Percentiles rank a stretch among this genome's conserved stretches.
These are phyloP conservation scores for Lenzites betulinus DNA, from an alignment of 768 basidiomycete genomes.

Conservation along the genomic window DNA sequence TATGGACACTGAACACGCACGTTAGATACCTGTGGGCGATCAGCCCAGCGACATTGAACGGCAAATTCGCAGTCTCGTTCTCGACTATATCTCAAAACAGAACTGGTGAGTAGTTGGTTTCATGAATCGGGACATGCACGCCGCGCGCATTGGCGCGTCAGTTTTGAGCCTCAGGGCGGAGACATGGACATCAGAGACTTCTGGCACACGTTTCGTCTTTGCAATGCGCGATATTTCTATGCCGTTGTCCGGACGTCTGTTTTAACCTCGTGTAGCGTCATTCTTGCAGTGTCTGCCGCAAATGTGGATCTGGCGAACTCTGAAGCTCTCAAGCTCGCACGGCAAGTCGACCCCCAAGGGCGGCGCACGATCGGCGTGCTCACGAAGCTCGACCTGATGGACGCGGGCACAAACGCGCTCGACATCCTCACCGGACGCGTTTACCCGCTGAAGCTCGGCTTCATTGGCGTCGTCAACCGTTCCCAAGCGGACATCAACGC, in stretches of 20 bases:
- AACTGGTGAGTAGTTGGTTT: slow-evolving; percentile 66
- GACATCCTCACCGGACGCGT: slow-evolving; percentile 96
- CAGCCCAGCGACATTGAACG: slow-evolving; percentile 98
- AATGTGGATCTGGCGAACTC: slow-evolving; percentile 99
- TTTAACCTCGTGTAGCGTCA: slow-evolving; percentile 58
- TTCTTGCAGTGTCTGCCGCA: slow-evolving; percentile 94
- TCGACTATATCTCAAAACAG: slow-evolving; percentile 95
- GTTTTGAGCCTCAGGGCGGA: not conserved
- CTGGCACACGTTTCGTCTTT: no score
- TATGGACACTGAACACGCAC: not conserved
- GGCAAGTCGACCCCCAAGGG: slow-evolving; percentile 93
- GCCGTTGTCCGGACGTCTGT: no score
- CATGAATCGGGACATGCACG: no score
- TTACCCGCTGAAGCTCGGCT: slow-evolving; percentile 97
- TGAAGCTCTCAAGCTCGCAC: slow-evolving; percentile 94
- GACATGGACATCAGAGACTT: no score
- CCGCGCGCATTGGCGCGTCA: no score
- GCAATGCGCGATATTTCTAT: not conserved
- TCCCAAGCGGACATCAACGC: slow-evolving; percentile 96
- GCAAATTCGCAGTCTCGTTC: slow-evolving; percentile 92
- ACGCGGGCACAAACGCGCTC: slow-evolving; percentile 96
- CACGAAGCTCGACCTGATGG: slow-evolving; percentile 98
- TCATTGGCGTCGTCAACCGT: slow-evolving; percentile 97
- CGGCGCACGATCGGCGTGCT: slow-evolving; percentile 95
- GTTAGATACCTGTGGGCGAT: slow-evolving; percentile 90